Evolutionary conservation across 805 yeast genomes (phyloP).

Genomic region (Candida nanaspora): DNA sequence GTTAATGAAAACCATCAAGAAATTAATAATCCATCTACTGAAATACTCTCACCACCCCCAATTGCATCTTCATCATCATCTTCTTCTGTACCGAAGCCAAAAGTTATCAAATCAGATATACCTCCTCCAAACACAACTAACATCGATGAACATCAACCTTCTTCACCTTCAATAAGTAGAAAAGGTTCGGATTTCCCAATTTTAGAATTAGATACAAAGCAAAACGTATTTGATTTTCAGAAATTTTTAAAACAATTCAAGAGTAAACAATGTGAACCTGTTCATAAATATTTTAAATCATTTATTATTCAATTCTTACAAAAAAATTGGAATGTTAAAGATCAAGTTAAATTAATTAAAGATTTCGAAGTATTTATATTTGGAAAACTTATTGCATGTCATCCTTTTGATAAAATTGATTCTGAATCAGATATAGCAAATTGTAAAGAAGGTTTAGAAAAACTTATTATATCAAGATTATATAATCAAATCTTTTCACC

Average conservation of each 20-base stretch:
- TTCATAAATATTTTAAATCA: slow-evolving; percentile 78
- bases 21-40: no score
- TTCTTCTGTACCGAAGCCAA: no score
- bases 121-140: no score
- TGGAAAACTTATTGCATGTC: slow-evolving; percentile 50
- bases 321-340: slow-evolving; percentile 63
- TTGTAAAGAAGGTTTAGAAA: slow-evolving; percentile 87
- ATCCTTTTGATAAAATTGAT: slow-evolving; percentile 66
- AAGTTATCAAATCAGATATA: no score
- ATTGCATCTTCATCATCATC: no score
- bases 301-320: slow-evolving; percentile 72
- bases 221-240: slow-evolving; percentile 71
- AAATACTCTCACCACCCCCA: no score
- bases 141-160: no score
- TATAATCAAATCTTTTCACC: slow-evolving; percentile 81
- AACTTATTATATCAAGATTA: slow-evolving; percentile 81
- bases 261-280: slow-evolving; percentile 76
- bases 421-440: slow-evolving; percentile 55
- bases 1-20: neutral
- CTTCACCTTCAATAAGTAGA: no score
- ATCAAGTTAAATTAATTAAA: slow-evolving; percentile 66
- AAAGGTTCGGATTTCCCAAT: neutral
- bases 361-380: slow-evolving; percentile 75
- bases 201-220: slow-evolving; percentile 9
- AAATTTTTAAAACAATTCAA: slow-evolving; percentile 65